Base-by-base conservation (phyloP, 1,284 basidiomycete genomes). In the Cystobasidium pallidum region DNA sequence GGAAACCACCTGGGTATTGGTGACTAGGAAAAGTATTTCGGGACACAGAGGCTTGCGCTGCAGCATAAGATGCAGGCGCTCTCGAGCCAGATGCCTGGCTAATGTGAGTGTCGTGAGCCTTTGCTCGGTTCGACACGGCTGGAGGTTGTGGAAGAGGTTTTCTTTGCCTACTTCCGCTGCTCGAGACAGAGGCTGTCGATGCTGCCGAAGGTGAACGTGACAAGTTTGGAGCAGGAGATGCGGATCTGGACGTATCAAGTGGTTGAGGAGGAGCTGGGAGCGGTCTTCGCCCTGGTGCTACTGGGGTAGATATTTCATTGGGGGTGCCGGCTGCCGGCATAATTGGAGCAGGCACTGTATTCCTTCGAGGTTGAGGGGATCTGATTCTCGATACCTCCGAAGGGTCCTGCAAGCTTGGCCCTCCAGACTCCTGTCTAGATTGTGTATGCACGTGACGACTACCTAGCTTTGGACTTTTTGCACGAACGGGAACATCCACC, bases 161-260 rank as follows among this genome's bases (percentile, higher is more conserved):
- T 19, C 68, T 15, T 2, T 34, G 67, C 13, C 24, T 64, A 41
- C 66, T 59, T 6, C 39, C 55, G n/a, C 24, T 59, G 41, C 66
- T 68, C 11, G 66, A 57, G 13, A 58, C 43, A 15, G 66, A 71
- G 3, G 51, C 21, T 17, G 15, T 64, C 30, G 68, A 71, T 2
- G 68, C 68, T 26, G 30, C 68, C n/a, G 68, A 71, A 28, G 68
- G 52, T 1, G 68, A 64, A 2, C 68, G 59, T 13, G 68, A 71
- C 30, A 71, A 39, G 34, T 34, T 26, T 39, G 67, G 57, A 15
- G 67, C 51, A 11, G 67, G 66, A 32, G 54, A 68, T 47, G 36
- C 36, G 32, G 45, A 28, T 15, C 32, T 34, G 24, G 57, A 24
- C 11, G 47, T n/a, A n/a, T n/a, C n/a, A n/a, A n/a, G n/a, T n/a